Evolutionary conservation across 2,329 filamentous ascomycete species (phyloP).

Genomic region (Aspergillus unguis): DNA sequence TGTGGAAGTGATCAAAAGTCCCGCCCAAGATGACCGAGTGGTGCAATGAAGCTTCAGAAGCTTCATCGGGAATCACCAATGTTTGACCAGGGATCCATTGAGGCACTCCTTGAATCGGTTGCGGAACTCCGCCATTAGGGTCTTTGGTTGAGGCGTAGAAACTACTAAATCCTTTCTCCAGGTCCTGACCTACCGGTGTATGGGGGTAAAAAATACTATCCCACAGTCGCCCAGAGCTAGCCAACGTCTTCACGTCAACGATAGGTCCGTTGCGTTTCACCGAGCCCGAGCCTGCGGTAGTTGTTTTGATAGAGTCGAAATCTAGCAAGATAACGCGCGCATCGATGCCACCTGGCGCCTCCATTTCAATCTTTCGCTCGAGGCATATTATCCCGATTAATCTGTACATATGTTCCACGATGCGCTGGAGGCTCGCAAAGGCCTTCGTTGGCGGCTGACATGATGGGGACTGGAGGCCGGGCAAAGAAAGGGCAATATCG

Average conservation of each 20-base stretch:
- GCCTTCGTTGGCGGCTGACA: conserved; percentile 53
- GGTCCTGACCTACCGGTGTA: conserved; percentile 25
- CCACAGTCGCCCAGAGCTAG: conserved; percentile 35
- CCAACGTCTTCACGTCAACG: conserved; percentile 48
- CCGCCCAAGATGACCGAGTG: conserved; percentile 76
- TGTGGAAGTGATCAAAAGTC: conserved; percentile 94
- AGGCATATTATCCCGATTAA: conserved; percentile 71
- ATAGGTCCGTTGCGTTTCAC: conserved; percentile 46
- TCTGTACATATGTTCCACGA: conserved; percentile 74
- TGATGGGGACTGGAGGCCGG: conserved; percentile 56
- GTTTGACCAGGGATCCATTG: conserved; percentile 22
- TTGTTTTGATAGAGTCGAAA: conserved; percentile 45
- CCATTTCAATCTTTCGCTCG: conserved; percentile 59
- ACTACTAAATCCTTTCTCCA: conserved; percentile 36
- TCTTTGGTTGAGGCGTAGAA: conserved; percentile 21
- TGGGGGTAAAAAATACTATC: conserved; percentile 31
- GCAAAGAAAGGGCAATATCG: conserved; percentile 62
- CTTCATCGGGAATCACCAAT: conserved; percentile 23
- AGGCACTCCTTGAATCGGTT: conserved; percentile 21
- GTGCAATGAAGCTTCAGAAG: conserved; percentile 38
- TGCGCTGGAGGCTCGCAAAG: conserved; percentile 68
- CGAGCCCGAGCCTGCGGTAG: conserved; percentile 6
- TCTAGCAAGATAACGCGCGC: conserved; percentile 71
- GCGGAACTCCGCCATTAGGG: conserved; percentile 18
- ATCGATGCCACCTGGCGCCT: conserved; percentile 70